Conservation (phyloP, 495 filamentous ascomycete genomes). For the Tuber microsphaerosporum region DNA sequence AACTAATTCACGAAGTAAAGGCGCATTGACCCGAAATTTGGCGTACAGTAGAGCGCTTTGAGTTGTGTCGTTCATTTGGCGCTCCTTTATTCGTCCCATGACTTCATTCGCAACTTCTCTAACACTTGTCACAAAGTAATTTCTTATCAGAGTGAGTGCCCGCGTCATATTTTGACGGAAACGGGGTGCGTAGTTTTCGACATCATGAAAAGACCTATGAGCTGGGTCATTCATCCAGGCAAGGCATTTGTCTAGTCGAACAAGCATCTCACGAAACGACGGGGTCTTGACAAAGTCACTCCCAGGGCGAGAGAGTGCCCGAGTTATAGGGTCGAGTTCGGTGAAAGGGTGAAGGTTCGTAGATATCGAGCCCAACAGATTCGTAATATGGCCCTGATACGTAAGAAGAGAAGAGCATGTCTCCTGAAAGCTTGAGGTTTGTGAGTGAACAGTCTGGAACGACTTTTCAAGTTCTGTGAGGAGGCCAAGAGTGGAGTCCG, state of each 20-base stretch:
- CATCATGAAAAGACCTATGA: constrained; percentile 74
- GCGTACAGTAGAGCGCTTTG: constrained; percentile 70
- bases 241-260: constrained; percentile 77
- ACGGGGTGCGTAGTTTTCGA: constrained; percentile 67
- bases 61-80: constrained; percentile 67
- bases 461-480: constrained; percentile 70
- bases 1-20: constrained; percentile 34
- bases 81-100: constrained; percentile 60
- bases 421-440: constrained; percentile 82
- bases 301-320: constrained; percentile 83
- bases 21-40: constrained; percentile 59
- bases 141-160: constrained; percentile 72
- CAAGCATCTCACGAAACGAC: constrained; percentile 79
- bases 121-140: constrained; percentile 68
- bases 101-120: constrained; percentile 65
- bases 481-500: constrained; percentile 62
- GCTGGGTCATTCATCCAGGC: constrained; percentile 44
- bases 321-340: constrained; percentile 82
- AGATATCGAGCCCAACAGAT: constrained; percentile 70
- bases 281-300: constrained; percentile 73
- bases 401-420: constrained; percentile 79
- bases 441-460: constrained; percentile 76
- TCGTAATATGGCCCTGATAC: constrained; percentile 68
- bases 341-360: constrained; percentile 84
- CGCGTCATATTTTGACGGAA: constrained; percentile 66